Conservation (phyloP, 2,329 filamentous ascomycete species). For the Trichoderma sp. region DNA sequence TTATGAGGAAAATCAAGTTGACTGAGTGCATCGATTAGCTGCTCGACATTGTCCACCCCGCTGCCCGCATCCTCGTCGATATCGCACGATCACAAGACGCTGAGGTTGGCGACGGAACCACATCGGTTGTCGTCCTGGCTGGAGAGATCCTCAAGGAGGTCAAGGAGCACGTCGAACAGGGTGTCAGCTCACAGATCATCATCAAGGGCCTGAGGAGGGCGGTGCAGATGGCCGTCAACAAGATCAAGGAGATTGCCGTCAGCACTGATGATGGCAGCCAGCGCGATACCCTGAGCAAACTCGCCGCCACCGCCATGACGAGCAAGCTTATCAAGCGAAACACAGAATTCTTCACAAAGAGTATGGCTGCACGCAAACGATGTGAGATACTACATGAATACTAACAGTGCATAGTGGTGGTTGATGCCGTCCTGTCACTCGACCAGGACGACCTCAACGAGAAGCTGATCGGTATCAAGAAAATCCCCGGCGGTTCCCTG, state of each 20-base stretch:
- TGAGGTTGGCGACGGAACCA: slow-evolving; percentile 97
- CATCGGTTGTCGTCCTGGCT: slow-evolving; percentile 95
- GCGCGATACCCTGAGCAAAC: slow-evolving; percentile 83
- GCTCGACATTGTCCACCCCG: slow-evolving; percentile 97
- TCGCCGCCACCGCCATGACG: slow-evolving; percentile 97
- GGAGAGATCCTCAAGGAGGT: slow-evolving; percentile 97
- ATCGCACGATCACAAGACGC: slow-evolving; percentile 99
- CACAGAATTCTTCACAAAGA: slow-evolving; percentile 95
- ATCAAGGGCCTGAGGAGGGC: slow-evolving; percentile 93
- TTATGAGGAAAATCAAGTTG: not conserved
- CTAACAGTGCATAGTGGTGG: slow-evolving; percentile 72
- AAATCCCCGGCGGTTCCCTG: slow-evolving; percentile 92
- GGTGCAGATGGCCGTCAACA: slow-evolving; percentile 91
- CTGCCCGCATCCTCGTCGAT: slow-evolving; percentile 94
- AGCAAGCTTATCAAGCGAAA: slow-evolving; percentile 99
- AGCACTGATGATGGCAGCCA: slow-evolving; percentile 80
- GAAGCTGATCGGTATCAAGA: slow-evolving; percentile 97
- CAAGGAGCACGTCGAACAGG: slow-evolving; percentile 94
- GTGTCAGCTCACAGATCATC: slow-evolving; percentile 95
- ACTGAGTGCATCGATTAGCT: slow-evolving; percentile 58
- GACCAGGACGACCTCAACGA: slow-evolving; percentile 98
- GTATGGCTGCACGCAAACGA: slow-evolving; percentile 50
- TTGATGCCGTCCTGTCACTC: slow-evolving; percentile 91
- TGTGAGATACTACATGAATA: not conserved
- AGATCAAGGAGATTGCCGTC: slow-evolving; percentile 96